phyloP scores from a whole-genome alignment of 441 rosid species.

The Gossypium davidsonii region DNA sequence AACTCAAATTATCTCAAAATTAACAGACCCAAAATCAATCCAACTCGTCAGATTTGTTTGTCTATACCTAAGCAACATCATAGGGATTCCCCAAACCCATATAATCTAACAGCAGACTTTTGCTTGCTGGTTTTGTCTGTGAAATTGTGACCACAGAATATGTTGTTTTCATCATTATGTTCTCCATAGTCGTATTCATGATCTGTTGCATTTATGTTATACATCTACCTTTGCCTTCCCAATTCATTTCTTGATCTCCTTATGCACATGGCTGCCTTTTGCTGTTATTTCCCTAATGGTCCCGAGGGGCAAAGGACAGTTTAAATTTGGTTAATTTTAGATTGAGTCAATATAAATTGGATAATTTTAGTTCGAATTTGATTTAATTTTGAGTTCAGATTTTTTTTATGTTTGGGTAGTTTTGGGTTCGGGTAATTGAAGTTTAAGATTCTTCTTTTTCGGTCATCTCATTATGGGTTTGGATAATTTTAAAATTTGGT shows the following conservation, averaged over 20 bases:
- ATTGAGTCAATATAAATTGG: too few relatives aligned
- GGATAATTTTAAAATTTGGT: too few relatives aligned
- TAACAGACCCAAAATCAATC: too few relatives aligned
- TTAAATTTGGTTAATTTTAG: neutral
- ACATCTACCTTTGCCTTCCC: constrained; percentile 16
- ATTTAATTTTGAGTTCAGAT: too few relatives aligned
- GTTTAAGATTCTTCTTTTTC: too few relatives aligned
- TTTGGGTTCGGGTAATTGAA: too few relatives aligned
- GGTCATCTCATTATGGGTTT: too few relatives aligned
- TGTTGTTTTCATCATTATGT: constrained; percentile 14
- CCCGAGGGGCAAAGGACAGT: neutral
- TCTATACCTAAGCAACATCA: neutral
- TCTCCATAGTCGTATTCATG: neutral
- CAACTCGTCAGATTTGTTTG: too few relatives aligned
- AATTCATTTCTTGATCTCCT: constrained; percentile 9
- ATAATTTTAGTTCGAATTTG: too few relatives aligned
- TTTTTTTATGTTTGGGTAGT: too few relatives aligned
- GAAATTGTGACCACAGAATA: constrained; percentile 9
- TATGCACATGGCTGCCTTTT: constrained; percentile 24
- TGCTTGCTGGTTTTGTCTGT: neutral
- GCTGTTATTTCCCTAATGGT: neutral
- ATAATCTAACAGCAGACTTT: too few relatives aligned
- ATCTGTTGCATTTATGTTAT: constrained; percentile 19
- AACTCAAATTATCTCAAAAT: too few relatives aligned
- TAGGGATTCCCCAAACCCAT: neutral